Percentiles rank a stretch among this genome's conserved stretches.
Conservation (phyloP, 2,329 filamentous ascomycete genomes). For the Arthrobotrys megalospora region DNA sequence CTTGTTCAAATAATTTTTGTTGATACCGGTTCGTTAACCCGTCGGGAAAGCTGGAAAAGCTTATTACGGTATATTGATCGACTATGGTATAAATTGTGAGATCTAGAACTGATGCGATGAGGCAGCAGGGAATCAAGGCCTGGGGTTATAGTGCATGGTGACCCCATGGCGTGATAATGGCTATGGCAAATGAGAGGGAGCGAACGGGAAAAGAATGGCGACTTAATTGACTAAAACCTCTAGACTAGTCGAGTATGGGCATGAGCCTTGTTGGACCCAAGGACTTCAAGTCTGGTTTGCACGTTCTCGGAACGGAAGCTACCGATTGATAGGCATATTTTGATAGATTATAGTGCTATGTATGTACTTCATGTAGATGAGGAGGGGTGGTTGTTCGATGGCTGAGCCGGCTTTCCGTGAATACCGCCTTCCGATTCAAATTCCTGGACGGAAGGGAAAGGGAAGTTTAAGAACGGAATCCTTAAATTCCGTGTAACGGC, state of each 20-base stretch:
- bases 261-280: slow-evolving; percentile 18
- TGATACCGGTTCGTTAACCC: slow-evolving; percentile 16
- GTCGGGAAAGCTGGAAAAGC: background rate
- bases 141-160: background rate
- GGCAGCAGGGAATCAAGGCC: slow-evolving; percentile 18
- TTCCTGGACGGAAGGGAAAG: slow-evolving; percentile 16
- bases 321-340: slow-evolving; percentile 29
- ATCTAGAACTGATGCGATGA: slow-evolving; percentile 20
- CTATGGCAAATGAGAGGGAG: slow-evolving; percentile 28
- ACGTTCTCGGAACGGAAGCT: slow-evolving; percentile 58
- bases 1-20: background rate
- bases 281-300: slow-evolving; percentile 12
- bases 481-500: slow-evolving; percentile 13
- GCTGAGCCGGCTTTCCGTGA: slow-evolving; percentile 50
- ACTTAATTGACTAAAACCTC: slow-evolving; percentile 1
- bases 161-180: slow-evolving; percentile 59
- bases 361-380: background rate
- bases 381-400: slow-evolving; percentile 7
- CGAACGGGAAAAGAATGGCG: slow-evolving; percentile 18
- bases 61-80: slow-evolving; percentile 28
- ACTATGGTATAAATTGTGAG: slow-evolving; percentile 23
- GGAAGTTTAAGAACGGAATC: slow-evolving; percentile 7
- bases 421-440: slow-evolving; percentile 12
- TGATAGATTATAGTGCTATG: background rate
- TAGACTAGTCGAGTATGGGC: background rate